Base-by-base conservation (phyloP, 805 yeast species). In the Saccharomycopsis fodiens region DNA sequence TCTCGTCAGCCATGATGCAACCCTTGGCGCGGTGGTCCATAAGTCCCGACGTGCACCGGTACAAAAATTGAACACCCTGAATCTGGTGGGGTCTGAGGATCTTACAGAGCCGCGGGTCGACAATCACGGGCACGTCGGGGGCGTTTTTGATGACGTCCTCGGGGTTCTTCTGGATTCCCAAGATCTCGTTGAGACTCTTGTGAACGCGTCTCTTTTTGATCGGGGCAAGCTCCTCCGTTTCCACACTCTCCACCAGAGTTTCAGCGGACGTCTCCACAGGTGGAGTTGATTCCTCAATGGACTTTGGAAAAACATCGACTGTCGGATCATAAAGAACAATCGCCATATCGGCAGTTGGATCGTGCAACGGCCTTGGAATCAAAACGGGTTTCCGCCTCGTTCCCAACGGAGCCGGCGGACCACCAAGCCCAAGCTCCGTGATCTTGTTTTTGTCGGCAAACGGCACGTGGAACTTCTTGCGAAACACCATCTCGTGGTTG, bases 1-100 rank as follows among this genome's bases (percentile, higher is more conserved):
- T 88, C 62, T 85, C 97, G 65, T 88, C 97, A 0, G 97, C 97
- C 97, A 91, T 91, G 42, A 91, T 91, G 59, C 97, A 91, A 2
- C 98, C 98, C 57, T 83, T 78, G 0, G 97, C 97, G 29, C 82
- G 70, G 5, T 86, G 74, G 59, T 83, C 87, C 22, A 82, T 74
- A 29, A 89, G 64, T 0, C 98, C 98, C 1, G 96, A 74, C 0
- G 95, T 87, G 63, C 98, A 91, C 45, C 89, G 67, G 57, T 88
- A 93, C 47, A 93, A 65, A 59, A 93, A 93, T 60, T 85, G 78
- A 35, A 91, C 96, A 52, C 98, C 98, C 41, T 91, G 95, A 3
- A 93, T 80, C 62, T 93, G 98, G 68, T 93, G 98, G 1, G 98
- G 98, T 53, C 98, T 75, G 39, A 93, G 68, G 36, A 86, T 80